Evolutionary conservation across 2,329 filamentous ascomycete genomes (phyloP).

Genomic region (Fusarium musae): DNA sequence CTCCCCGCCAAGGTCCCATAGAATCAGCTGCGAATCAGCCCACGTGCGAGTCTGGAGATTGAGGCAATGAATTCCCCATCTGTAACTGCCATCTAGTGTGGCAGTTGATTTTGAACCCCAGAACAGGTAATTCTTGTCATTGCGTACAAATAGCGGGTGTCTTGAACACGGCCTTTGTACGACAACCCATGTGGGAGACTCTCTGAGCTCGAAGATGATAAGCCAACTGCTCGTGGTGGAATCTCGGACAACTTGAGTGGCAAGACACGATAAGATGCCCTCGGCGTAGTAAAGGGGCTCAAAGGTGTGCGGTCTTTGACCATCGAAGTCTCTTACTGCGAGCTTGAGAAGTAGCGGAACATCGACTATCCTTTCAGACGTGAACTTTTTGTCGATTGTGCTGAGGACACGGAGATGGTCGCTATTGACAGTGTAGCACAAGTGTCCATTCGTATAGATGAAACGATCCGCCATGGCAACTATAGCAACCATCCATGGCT

Average conservation of each 20-base stretch:
- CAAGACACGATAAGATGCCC: constrained; percentile 67
- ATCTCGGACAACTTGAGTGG: constrained; percentile 53
- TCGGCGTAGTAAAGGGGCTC: constrained; percentile 67
- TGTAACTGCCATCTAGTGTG: constrained; percentile 64
- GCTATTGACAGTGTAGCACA: constrained; percentile 69
- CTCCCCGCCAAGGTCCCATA: constrained; percentile 69
- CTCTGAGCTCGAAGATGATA: constrained; percentile 55
- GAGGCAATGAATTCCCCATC: constrained; percentile 71
- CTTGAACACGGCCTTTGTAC: constrained; percentile 56
- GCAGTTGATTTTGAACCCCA: constrained; percentile 71
- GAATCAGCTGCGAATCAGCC: constrained; percentile 58
- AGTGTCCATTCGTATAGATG: constrained; percentile 69
- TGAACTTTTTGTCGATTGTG: constrained; percentile 58
- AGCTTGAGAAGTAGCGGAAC: constrained; percentile 55
- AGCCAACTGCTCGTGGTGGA: constrained; percentile 60
- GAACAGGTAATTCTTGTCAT: constrained; percentile 69
- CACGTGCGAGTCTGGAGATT: constrained; percentile 56
- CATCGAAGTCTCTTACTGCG: constrained; percentile 50
- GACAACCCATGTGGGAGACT: constrained; percentile 57
- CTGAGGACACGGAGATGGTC: constrained; percentile 67
- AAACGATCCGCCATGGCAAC: constrained; percentile 71
- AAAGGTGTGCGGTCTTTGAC: constrained; percentile 57
- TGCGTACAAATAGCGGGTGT: constrained; percentile 73
- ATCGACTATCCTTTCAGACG: constrained; percentile 66
- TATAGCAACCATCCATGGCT: constrained; percentile 70